Base-by-base conservation (phyloP, 306 rosid species). In the Fragaria vesca region DNA sequence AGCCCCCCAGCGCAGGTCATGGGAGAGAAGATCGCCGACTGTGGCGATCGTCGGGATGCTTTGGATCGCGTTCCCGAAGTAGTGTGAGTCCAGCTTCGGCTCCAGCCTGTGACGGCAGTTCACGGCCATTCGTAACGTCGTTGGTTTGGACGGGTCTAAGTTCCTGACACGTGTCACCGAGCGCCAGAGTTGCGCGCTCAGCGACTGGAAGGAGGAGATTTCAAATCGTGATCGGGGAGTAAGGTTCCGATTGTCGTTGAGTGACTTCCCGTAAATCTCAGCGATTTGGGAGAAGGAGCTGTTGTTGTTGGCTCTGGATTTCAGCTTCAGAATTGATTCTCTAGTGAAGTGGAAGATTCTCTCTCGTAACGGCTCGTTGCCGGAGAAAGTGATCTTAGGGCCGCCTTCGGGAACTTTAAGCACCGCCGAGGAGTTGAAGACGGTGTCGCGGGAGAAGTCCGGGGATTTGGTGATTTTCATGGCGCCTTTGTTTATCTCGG, bases 61-160 rank as follows among this genome's bases (percentile, higher is more conserved):
- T 87, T 93, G 98, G 8, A 93, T 93, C 9, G 97, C 98, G 77
- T 93, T 93, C 11, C 98, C 98, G 70, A 91, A 93, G 81, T 93
- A 93, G 79, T 86, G 78, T 32, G 91, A 30, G 57, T 89, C 86
- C 90, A 93, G 78, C 87, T 72, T 83, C 21, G 98, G 98, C 34
- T 77, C 67, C 47, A 93, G 75, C 2, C 98, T 81, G 82, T 87
- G 98, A 28, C 98, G 96, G 80, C 96, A 93, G 72, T 93, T 93
- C 80, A 93, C 98, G 0, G 98, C 98, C 98, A 93, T 93, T 0
- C 98, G 86, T 60, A 93, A 91, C 83, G 96, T 93, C 85, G 96
- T 88, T 81, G 83, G 81, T 83, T 89, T 91, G 0, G 83, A 2
- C 0, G 30, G 38, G 4, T 83, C 86, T 10, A 93, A 40, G 4